Evolutionary conservation across 768 basidiomycete genomes (phyloP).

Genomic region (Chalciporus pseudorubinellus): DNA sequence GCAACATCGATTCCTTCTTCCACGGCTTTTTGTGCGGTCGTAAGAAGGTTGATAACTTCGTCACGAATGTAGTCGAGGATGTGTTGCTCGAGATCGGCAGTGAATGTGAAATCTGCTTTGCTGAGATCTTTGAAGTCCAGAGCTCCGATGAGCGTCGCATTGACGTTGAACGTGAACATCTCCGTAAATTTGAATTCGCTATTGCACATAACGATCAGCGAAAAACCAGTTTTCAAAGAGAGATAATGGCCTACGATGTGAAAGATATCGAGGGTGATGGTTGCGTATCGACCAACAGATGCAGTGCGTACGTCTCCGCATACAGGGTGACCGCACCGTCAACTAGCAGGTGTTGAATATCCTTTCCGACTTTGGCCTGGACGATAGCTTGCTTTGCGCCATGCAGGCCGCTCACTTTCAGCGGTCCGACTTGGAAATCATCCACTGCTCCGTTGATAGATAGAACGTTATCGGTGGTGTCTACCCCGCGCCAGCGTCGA

Average conservation of each 20-base stretch:
- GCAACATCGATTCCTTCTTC: constrained; percentile 2
- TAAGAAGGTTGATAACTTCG: not conserved
- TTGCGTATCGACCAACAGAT: constrained; percentile 2
- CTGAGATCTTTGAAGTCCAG: constrained; percentile 4
- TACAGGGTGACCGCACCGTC: constrained; percentile 7
- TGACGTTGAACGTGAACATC: constrained; percentile 1
- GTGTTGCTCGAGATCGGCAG: constrained; percentile 8
- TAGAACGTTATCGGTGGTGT: not conserved
- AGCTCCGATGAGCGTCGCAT: constrained; percentile 9
- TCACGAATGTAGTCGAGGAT: constrained; percentile 6
- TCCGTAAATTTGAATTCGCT: constrained; percentile 7
- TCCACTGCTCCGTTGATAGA: constrained; percentile 4
- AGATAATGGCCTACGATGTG: not conserved
- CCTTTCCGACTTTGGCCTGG: constrained; percentile 5
- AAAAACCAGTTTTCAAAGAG: not conserved
- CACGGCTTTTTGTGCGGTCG: not conserved
- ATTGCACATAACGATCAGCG: not conserved
- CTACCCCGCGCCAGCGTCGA: not conserved
- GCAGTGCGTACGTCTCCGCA: not conserved
- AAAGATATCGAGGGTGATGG: constrained; percentile 5
- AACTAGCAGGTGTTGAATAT: constrained; percentile 1
- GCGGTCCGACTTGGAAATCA: constrained; percentile 4
- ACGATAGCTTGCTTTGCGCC: constrained; percentile 1
- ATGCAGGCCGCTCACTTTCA: constrained; percentile 1
- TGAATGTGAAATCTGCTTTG: constrained; percentile 1